Evolutionary conservation across 179 eudicot species (phyloP), one percentile per base, ranked within the genome.

Genomic region (Corrigiola litoralis): DNA sequence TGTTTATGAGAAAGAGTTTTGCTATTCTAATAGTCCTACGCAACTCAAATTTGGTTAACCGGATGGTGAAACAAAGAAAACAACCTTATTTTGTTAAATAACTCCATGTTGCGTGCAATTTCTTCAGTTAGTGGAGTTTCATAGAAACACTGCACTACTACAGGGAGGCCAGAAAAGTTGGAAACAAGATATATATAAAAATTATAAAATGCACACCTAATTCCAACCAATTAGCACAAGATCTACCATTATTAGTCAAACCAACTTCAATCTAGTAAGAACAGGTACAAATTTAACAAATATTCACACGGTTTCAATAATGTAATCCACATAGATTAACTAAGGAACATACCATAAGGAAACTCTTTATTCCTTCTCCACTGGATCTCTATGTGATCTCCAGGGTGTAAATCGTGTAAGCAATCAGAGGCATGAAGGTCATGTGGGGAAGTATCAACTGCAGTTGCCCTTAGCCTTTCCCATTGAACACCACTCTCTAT

Each of bases 361-460:
- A 88, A 95, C 64, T 88, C 96, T 78, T 86, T 91, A 78, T 85
- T 95, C 77, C 96, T 78, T 77, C 99, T 88, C 99, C 99, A 95
- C 56, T 94, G 99, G 68, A 94, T 94, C 82, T 94, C 99, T 28
- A 94, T 77, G 73, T 94, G 92, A 84, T 95, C 96, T 13, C 92
- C 90, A 6, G 99, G 97, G 61, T 65, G 75, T 56, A 95, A 77
- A 67, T 95, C 90, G 46, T 74, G 21, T 63, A 91, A 79, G 70
- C 97, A 87, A 67, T 84, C 92, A 21, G 99, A 86, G 41, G 65
- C 48, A 61, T 95, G 87, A 72, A 95, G 95, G 71, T 80, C 86
- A 65, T 83, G 95, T n/a, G 95, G 88, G 14, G 84, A 77, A 46
- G 88, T 82, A 64, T 87, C 88, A 11, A 91, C 58, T 1, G 95